Conservation (phyloP, 2,329 filamentous ascomycete species). For the Neofusicoccum kwambonambiense region DNA sequence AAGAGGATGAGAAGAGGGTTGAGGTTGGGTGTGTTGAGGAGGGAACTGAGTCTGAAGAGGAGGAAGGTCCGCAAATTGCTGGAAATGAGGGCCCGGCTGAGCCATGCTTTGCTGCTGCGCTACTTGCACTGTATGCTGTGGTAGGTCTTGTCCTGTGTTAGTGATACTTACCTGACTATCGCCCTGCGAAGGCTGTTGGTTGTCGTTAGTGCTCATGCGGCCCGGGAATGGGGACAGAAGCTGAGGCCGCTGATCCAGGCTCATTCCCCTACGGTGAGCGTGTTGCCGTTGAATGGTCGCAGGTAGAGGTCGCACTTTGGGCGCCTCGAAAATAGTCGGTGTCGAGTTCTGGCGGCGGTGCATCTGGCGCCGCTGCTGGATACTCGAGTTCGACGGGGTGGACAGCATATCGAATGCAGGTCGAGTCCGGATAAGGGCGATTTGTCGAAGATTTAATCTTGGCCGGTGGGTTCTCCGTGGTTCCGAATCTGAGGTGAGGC, state of each 20-base stretch:
- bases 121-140: constrained; percentile 82
- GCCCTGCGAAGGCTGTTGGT: constrained; percentile 45
- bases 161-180: constrained; percentile 55
- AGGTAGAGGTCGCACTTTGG: constrained; percentile 67
- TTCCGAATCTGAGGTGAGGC: constrained; percentile 40
- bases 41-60: constrained; percentile 2
- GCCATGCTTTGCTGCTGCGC: constrained; percentile 82
- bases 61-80: constrained; percentile 27
- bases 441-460: constrained; percentile 15
- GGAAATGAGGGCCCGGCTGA: constrained; percentile 66
- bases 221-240: constrained; percentile 45
- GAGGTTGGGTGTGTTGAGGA: constrained; percentile 31
- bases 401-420: constrained; percentile 77
- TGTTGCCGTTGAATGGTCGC: constrained; percentile 52
- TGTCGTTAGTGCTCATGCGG: constrained; percentile 26
- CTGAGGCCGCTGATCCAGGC: constrained; percentile 68
- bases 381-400: constrained; percentile 64
- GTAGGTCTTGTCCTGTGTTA: constrained; percentile 58
- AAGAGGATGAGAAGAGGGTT: constrained; percentile 33
- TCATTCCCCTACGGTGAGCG: constrained; percentile 77
- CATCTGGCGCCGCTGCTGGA: constrained; percentile 71
- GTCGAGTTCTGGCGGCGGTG: constrained; percentile 89
- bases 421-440: constrained; percentile 62
- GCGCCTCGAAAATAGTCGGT: constrained; percentile 72
- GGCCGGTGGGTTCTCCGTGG: constrained; percentile 18